Base-by-base conservation (phyloP, 2,329 filamentous ascomycete genomes). In the Phyllosticta citrichinensis region DNA sequence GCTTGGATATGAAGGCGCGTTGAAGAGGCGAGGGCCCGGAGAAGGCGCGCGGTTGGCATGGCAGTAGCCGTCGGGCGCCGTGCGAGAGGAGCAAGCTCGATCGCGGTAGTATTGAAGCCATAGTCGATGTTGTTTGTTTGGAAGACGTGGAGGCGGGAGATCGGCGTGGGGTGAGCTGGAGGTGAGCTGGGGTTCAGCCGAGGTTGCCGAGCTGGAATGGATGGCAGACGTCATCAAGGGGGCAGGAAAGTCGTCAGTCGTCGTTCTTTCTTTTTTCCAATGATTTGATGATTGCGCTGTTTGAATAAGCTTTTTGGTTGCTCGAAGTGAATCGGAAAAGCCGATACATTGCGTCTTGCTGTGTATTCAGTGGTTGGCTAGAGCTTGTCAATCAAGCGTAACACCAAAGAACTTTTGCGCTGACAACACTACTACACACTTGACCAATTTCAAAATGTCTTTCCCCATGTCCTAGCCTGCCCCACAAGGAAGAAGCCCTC, bases 1-100 rank as follows among this genome's bases (percentile, higher is more conserved):
- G 86, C 71, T 89, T 89, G 14, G 59, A 57, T 19, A 61, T 27
- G 59, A 35, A 30, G 14, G 59, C 59, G 50, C 59, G 59, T 20
- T 61, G 59, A 19, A 52, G 25, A 1, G 14, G 52, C 17, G 19
- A 12, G 14, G 40, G 53, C 0, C 19, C 27, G 9, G 35, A 14
- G 52, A 55, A 6, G 58, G 24, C 5, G 53, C 25, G 25, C 5
- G 40, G 40, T 35, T 33, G 22, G 35, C 52, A 27, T 27, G 53
- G 53, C n/a, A 24, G 53, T 40, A 60, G 20, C 35, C 58, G 53
- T 53, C 58, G 58, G n/a, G 53, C 58, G 40, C 53, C 24, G 6
- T 52, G 53, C 52, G 58, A 33, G 35, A 60, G 47, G 40, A 60
- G 58, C 5, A 55, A n/a, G 1, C 58, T 40, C n/a, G 58, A 14